Conservation (phyloP, 805 yeast genomes). For the Wickerhamiella brachini region DNA sequence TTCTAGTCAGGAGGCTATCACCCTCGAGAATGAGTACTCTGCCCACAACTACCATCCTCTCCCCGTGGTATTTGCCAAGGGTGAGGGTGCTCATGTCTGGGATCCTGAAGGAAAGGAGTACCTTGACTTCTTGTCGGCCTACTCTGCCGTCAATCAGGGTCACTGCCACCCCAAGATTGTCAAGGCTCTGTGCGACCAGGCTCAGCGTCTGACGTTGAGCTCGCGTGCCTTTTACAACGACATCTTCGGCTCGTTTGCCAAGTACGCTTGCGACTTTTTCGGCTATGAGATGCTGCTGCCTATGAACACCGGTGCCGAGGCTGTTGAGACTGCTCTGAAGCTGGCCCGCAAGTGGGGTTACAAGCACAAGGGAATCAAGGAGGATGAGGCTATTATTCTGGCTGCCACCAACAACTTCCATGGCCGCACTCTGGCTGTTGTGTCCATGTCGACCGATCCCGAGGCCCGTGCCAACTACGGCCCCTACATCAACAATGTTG, state of each 20-base stretch:
- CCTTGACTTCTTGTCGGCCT: constrained; percentile 84
- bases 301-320: constrained; percentile 98
- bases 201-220: constrained; percentile 66
- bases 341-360: constrained; percentile 98
- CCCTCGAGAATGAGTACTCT: constrained; percentile 65
- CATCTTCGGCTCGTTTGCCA: constrained; percentile 74
- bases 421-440: constrained; percentile 89
- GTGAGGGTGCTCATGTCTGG: constrained; percentile 89
- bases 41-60: constrained; percentile 96
- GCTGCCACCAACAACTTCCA: constrained; percentile 89
- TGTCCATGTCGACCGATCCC: constrained; percentile 92
- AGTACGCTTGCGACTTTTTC: constrained; percentile 77
- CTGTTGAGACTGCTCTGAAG: constrained; percentile 89
- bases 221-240: constrained; percentile 90
- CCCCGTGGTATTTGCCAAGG: constrained; percentile 84
- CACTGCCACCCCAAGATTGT: constrained; percentile 94
- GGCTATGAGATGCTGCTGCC: constrained; percentile 88
- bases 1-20: constrained; percentile 50
- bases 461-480: constrained; percentile 84
- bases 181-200: constrained; percentile 74
- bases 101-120: constrained; percentile 95
- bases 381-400: constrained; percentile 71
- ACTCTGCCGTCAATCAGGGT: constrained; percentile 96
- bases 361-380: constrained; percentile 67
- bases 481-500: constrained; percentile 73